phyloP scores from a whole-genome alignment of 2,329 filamentous ascomycete genomes.

The Calonectria hawksworthii region DNA sequence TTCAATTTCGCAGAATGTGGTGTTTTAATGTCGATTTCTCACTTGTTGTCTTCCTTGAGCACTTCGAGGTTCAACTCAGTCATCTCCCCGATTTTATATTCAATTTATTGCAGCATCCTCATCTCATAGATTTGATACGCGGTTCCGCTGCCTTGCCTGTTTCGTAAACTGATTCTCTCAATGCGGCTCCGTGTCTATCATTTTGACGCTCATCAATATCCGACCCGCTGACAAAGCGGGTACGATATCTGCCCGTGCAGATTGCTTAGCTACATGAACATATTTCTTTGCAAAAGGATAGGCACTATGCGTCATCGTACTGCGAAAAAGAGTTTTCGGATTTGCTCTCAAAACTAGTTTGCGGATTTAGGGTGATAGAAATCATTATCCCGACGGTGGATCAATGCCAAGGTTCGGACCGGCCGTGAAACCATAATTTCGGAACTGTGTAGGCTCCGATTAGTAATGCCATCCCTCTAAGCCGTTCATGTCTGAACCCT shows the following conservation, averaged over 20 bases:
- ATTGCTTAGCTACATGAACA: not conserved
- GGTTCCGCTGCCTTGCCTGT: not conserved
- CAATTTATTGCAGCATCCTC: not conserved
- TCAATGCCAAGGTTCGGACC: not conserved
- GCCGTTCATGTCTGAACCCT: not conserved
- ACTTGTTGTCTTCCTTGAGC: not conserved
- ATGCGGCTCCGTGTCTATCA: not conserved
- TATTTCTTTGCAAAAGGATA: not conserved
- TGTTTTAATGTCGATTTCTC: not conserved
- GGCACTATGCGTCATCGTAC: not conserved
- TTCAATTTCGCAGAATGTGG: not conserved
- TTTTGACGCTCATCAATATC: not conserved
- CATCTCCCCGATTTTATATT: not conserved
- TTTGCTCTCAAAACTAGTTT: not conserved
- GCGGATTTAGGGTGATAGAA: not conserved
- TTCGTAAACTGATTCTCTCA: not conserved
- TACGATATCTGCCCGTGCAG: not conserved
- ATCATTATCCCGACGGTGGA: not conserved
- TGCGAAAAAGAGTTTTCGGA: not conserved
- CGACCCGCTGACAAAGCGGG: not conserved
- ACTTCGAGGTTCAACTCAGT: not conserved
- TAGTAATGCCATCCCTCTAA: not conserved
- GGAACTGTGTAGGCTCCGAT: not conserved
- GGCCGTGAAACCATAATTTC: not conserved
- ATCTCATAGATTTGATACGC: not conserved